Evolutionary conservation across 2,329 filamentous ascomycete species (phyloP).

Genomic region (Rhynchosporium graminicola): DNA sequence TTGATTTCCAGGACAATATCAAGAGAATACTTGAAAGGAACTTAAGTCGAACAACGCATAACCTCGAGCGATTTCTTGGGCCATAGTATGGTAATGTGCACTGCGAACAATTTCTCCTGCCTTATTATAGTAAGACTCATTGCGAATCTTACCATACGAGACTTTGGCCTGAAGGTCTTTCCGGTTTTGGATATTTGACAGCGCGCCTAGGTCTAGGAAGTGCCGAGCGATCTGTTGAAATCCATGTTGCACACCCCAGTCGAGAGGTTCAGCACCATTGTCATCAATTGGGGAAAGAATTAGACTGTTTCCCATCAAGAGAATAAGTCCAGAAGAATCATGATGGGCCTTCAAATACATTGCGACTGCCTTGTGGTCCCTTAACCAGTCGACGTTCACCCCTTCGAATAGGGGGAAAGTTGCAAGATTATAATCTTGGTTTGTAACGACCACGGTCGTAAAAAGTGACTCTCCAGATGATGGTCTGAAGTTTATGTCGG

Average conservation of each 20-base stretch:
- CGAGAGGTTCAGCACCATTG: neutral
- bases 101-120: no score
- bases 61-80: neutral
- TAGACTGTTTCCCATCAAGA: neutral
- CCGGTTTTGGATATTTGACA: neutral
- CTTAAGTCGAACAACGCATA: neutral
- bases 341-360: neutral
- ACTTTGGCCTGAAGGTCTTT: neutral
- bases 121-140: no score
- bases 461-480: neutral
- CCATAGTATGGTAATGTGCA: neutral
- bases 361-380: neutral
- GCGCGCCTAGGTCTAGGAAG: neutral
- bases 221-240: neutral
- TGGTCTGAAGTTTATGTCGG: neutral
- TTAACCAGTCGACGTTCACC: neutral
- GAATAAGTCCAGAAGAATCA: neutral
- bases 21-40: no score
- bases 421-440: neutral
- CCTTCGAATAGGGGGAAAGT: neutral
- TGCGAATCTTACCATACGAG: no score
- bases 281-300: neutral
- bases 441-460: neutral
- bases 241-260: neutral
- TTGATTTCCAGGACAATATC: no score